Evolutionary conservation across 2,329 filamentous ascomycete species (phyloP).

Genomic region (Verticillium albo-atrum): DNA sequence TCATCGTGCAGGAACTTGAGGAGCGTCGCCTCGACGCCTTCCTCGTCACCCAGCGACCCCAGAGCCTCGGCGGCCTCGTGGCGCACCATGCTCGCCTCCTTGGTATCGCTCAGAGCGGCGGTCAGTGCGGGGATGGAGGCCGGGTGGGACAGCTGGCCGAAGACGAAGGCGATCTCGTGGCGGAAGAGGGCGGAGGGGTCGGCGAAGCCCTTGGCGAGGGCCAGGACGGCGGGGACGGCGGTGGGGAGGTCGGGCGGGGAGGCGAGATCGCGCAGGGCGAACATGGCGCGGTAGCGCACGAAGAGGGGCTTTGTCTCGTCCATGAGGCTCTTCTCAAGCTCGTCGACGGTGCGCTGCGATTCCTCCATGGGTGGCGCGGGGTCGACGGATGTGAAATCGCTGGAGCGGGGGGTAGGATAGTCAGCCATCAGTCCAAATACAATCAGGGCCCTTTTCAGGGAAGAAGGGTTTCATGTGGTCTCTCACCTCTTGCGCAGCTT

Average conservation of each 20-base stretch:
- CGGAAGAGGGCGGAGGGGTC: slow-evolving; percentile 91
- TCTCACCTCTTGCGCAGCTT: slow-evolving; percentile 75
- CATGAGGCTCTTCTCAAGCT: slow-evolving; percentile 73
- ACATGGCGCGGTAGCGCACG: slow-evolving; percentile 95
- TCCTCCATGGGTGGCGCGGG: slow-evolving; percentile 85
- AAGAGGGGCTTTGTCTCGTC: slow-evolving; percentile 79
- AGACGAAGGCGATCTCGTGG: slow-evolving; percentile 97
- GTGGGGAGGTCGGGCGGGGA: slow-evolving; percentile 90
- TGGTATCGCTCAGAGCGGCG: slow-evolving; percentile 68
- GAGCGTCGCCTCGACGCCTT: slow-evolving; percentile 83
- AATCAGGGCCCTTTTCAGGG: neutral
- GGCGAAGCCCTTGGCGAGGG: slow-evolving; percentile 77
- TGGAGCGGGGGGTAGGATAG: slow-evolving; percentile 30
- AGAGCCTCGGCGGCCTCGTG: slow-evolving; percentile 97
- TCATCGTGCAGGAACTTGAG: slow-evolving; percentile 83
- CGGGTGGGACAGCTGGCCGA: slow-evolving; percentile 91
- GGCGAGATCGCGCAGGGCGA: slow-evolving; percentile 88
- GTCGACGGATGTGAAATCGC: slow-evolving; percentile 93
- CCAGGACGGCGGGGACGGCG: slow-evolving; percentile 79
- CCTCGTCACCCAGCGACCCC: slow-evolving; percentile 88
- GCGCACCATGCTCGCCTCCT: slow-evolving; percentile 92
- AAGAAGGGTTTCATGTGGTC: neutral
- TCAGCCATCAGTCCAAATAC: neutral
- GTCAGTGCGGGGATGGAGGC: slow-evolving; percentile 92
- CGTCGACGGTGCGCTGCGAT: slow-evolving; percentile 62